Evolutionary conservation across 169 alveolate genomes (phyloP).

Genomic region (Plasmodium relictum): DNA sequence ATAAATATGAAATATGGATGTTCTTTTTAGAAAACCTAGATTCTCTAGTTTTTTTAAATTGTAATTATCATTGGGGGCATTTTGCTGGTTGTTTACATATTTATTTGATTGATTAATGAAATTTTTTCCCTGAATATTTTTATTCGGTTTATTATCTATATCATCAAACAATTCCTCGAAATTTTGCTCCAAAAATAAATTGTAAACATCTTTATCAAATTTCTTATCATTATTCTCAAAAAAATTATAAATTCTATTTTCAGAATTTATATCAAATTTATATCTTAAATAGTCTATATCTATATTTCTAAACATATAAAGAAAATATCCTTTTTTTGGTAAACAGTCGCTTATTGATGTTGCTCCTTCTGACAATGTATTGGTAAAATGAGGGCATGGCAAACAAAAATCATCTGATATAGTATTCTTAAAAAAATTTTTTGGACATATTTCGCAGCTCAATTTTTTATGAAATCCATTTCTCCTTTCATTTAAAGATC

Average conservation of each 20-base stretch:
- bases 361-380: slow-evolving; percentile 78
- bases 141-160: slow-evolving; percentile 10
- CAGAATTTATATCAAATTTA: slow-evolving; percentile 55
- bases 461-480: slow-evolving; percentile 27
- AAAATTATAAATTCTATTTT: slow-evolving; percentile 36
- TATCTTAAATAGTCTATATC: slow-evolving; percentile 42
- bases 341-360: slow-evolving; percentile 80
- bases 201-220: slow-evolving; percentile 65
- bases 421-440: slow-evolving; percentile 75
- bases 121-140: not conserved
- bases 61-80: slow-evolving; percentile 21
- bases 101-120: not conserved
- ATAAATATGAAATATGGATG: slow-evolving; percentile 37
- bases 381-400: slow-evolving; percentile 82
- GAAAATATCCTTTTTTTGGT: slow-evolving; percentile 83
- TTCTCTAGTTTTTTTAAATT: slow-evolving; percentile 17
- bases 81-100: not conserved
- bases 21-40: slow-evolving; percentile 28
- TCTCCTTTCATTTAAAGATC: slow-evolving; percentile 67
- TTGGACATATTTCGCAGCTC: slow-evolving; percentile 57
- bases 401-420: slow-evolving; percentile 80
- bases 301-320: slow-evolving; percentile 51
- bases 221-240: slow-evolving; percentile 32
- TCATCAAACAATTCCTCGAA: slow-evolving; percentile 22
- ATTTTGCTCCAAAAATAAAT: slow-evolving; percentile 42